Base-by-base conservation (phyloP, 2,329 filamentous ascomycete genomes). In the Verticillium klebahnii region DNA sequence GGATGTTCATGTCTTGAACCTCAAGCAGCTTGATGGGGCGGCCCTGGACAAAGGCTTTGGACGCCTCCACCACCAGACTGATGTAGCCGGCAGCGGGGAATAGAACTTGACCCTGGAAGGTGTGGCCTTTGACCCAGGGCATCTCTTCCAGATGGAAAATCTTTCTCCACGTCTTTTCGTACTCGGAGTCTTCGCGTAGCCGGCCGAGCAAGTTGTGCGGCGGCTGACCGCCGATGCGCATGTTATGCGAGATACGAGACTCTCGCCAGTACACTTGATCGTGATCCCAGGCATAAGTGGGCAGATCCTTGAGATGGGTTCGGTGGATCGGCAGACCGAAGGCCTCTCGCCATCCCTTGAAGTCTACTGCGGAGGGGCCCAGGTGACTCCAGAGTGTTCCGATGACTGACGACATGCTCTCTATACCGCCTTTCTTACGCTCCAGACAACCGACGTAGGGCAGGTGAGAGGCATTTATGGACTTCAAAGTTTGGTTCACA, bases 41-140 rank as follows among this genome's bases (percentile, higher is more conserved):
- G 19, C 29, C 40, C 29, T 59, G n/a, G 40, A 45, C n/a, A 54
- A 45, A 23, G 29, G 19, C 31, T 54, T 52, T 8, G 32, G 40
- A 36, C 4, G 58, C 58, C 39, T 59, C 58, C n/a, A 56, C 7
- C 2, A 23, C 54, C 14, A 56, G 8, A 32, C 29, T 34, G 12
- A 80, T 59, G 65, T 80, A 82, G 0, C 72, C 79, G 0, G 80
- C 75, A 1, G 68, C 76, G 0, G 82, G 81, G 59, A 81, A 80
- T 8, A 84, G 69, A 15, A 74, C 69, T 45, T 78, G 68, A 2
- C 69, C 68, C 32, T 77, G 71, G 56, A 70, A 61, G 23, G 65
- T 63, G 60, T 82, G 78, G 50, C 77, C 73, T 5, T 61, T 56
- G 5, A 81, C 62, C 78, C 78, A 81, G 8, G 67, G 64, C 32